These are phyloP conservation scores for Vitis rupestris DNA, from an alignment of 164 flowering plant species.

Conservation along the genomic window DNA sequence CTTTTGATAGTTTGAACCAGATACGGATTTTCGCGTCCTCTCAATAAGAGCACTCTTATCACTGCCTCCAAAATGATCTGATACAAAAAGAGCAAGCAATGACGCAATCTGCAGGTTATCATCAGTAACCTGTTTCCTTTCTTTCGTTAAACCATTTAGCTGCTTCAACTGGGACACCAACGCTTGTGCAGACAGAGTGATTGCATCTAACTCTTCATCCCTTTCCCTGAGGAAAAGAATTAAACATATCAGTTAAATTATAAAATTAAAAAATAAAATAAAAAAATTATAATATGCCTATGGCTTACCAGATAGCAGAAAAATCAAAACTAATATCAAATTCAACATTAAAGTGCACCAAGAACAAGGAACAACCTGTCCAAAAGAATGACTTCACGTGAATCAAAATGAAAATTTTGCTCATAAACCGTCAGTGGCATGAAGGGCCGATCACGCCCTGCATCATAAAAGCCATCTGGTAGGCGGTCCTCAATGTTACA, in stretches of 20 bases:
- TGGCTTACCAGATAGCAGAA: too few relatives aligned
- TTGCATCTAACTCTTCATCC: slow-evolving; percentile 81
- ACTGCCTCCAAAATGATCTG: slow-evolving; percentile 93
- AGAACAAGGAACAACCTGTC: slow-evolving; percentile 58
- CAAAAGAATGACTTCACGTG: slow-evolving; percentile 92
- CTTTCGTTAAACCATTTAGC: slow-evolving; percentile 28
- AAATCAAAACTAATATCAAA: neutral
- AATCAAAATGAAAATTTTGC: slow-evolving; percentile 43
- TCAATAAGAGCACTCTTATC: slow-evolving; percentile 58
- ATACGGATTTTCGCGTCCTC: slow-evolving; percentile 58
- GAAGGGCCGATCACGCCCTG: slow-evolving; percentile 92
- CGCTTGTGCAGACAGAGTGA: slow-evolving; percentile 64
- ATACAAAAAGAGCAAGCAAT: slow-evolving; percentile 89
- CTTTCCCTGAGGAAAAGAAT: slow-evolving; percentile 41
- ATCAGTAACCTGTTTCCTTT: slow-evolving; percentile 20
- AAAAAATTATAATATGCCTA: neutral
- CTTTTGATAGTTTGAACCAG: slow-evolving; percentile 71
- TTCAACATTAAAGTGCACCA: neutral
- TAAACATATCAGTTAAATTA: slow-evolving; percentile 5
- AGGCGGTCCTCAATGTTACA: slow-evolving; percentile 69
- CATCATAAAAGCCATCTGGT: slow-evolving; percentile 97
- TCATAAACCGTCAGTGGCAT: slow-evolving; percentile 69
- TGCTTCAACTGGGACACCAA: slow-evolving; percentile 50
- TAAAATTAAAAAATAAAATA: neutral
- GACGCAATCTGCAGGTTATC: slow-evolving; percentile 72